Conservation (phyloP, 1,284 basidiomycete genomes). For the Exobasidium rhododendri region DNA sequence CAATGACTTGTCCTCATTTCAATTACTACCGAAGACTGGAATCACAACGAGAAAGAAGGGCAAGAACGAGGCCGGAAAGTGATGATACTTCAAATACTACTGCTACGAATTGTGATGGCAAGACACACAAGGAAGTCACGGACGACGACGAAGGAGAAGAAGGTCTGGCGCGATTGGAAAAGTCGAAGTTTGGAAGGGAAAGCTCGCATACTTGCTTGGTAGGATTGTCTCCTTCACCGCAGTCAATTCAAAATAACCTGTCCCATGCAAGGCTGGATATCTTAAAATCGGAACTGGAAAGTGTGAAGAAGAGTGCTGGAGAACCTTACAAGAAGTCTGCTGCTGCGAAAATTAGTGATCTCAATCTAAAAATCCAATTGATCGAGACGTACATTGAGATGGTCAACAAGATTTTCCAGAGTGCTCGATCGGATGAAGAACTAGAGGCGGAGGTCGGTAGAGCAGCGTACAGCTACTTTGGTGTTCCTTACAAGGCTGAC, state of each 20-base stretch:
- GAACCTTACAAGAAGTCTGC: background rate
- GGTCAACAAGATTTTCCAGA: constrained; percentile 48
- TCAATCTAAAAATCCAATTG: constrained; percentile 55
- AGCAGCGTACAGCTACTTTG: background rate
- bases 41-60: constrained; percentile 58
- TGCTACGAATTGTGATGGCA: background rate
- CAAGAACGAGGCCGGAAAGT: constrained; percentile 43
- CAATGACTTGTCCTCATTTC: constrained; percentile 76
- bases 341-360: constrained; percentile 18
- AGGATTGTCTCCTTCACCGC: constrained; percentile 60
- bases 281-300: constrained; percentile 34
- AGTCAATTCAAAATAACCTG: constrained; percentile 68
- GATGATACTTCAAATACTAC: constrained; percentile 6
- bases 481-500: background rate
- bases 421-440: background rate
- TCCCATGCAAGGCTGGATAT: constrained; percentile 60
- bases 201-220: constrained; percentile 75
- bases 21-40: constrained; percentile 64
- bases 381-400: constrained; percentile 65
- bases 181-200: constrained; percentile 81
- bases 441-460: background rate
- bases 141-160: background rate
- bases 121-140: background rate
- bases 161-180: constrained; percentile 26
- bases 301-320: background rate